A percentile compares a stretch with the other conserved stretches of the same genome.
Conservation (phyloP, 2,329 filamentous ascomycete species). For the Alternaria sp. region DNA sequence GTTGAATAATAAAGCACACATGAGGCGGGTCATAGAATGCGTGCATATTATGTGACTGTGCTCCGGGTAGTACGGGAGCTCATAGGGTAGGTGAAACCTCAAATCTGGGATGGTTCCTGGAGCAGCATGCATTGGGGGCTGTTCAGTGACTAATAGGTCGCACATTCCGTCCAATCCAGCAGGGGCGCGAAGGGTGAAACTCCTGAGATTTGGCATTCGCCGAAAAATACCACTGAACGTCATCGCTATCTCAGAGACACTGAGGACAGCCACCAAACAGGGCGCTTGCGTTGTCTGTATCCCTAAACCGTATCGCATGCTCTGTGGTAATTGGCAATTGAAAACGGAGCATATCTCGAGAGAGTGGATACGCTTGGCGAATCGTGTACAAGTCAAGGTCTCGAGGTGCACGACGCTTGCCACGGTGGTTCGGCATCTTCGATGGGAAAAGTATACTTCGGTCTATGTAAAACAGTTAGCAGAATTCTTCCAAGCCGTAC, state of each 20-base stretch:
- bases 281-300: background rate
- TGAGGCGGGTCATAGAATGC: background rate
- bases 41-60: conserved; percentile 1
- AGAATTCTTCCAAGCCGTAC: too few species aligned
- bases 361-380: conserved; percentile 5
- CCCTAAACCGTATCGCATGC: background rate
- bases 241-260: background rate
- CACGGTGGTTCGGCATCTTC: conserved; percentile 5
- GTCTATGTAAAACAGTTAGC: conserved; percentile 4
- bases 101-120: background rate
- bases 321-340: background rate
- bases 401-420: conserved; percentile 2
- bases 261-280: background rate
- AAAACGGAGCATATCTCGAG: conserved; percentile 2
- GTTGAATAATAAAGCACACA: background rate
- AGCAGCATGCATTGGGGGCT: background rate
- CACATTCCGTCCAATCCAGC: background rate
- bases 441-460: background rate
- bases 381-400: conserved; percentile 6
- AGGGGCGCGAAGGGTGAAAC: conserved; percentile 8
- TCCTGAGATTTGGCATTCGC: background rate
- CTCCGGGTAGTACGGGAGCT: background rate
- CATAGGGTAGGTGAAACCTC: background rate
- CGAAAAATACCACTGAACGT: background rate
- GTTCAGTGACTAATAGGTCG: background rate